Evolutionary conservation across 2,329 filamentous ascomycete species (phyloP), one percentile per base, ranked within the genome.

Genomic region (Calcarisporium arbuscula): DNA sequence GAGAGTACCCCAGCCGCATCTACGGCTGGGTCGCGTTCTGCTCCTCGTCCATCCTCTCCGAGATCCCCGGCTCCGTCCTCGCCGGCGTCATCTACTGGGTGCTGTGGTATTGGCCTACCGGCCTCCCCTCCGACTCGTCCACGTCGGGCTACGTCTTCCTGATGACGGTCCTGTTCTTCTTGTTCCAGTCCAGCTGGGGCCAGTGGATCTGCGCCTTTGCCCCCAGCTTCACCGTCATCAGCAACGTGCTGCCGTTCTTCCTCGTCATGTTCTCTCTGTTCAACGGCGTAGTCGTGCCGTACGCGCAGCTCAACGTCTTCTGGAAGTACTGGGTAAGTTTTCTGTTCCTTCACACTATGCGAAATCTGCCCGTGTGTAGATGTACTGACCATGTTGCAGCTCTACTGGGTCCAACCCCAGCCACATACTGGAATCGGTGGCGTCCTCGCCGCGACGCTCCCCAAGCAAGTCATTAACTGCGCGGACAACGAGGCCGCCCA

Each of bases 131-230:
- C 0, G 74, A 82, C 40, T 72, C 74, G 21, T 68, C 70, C 2
- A 74, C 74, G 0, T 74, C 82, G 0, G 85, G 85, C 10, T 90
- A 89, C 54, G 74, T 81, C 12, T 90, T 83, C 62, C 61, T 90
- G 18, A 88, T 92, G 81, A 75, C 74, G 1, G 62, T 89, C 50
- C 68, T 90, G 1, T 88, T 88, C 62, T 86, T 79, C 64, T 57
- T 89, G 7, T 89, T 88, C 68, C 74, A 80, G 54, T 73, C 72
- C 20, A 78, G 69, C 45, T 89, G 80, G 84, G 86, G 82, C 15
- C 85, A 88, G 54, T 90, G 83, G 83, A 86, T 92, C 46, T 84
- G 80, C 43, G 85, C 86, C 1, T 88, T 88, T 56, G 82, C 85
- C 0, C 84, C 85, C 0, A 80, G 70, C 26, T 87, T 87, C 60